phyloP scores from a whole-genome alignment of 2,329 filamentous ascomycete species.

The Colletotrichum tofieldiae region DNA sequence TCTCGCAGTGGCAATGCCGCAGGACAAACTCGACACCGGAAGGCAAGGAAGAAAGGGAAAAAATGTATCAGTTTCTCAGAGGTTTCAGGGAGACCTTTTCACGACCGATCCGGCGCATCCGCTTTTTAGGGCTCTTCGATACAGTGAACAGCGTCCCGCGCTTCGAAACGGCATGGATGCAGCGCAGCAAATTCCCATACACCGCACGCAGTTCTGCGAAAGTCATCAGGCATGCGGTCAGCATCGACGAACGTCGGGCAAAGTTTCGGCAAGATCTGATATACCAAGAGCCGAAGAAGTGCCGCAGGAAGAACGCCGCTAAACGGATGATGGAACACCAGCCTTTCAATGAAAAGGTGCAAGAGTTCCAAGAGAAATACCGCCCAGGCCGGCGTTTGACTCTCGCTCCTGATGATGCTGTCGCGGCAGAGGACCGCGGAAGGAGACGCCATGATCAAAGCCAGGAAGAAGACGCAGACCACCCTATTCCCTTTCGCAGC shows the following conservation, averaged over 20 bases:
- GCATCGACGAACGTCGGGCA: slow-evolving; percentile 79
- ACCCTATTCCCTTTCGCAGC: slow-evolving; percentile 60
- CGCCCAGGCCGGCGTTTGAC: slow-evolving; percentile 45
- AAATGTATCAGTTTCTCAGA: slow-evolving; percentile 82
- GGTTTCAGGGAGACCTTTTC: slow-evolving; percentile 87
- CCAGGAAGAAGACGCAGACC: slow-evolving; percentile 46
- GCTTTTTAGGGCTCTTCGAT: slow-evolving; percentile 85
- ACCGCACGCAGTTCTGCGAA: slow-evolving; percentile 71
- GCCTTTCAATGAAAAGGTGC: slow-evolving; percentile 45
- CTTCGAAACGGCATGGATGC: slow-evolving; percentile 85
- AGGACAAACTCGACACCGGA: slow-evolving; percentile 56
- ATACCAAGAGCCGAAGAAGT: slow-evolving; percentile 61
- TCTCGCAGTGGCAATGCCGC: slow-evolving; percentile 80
- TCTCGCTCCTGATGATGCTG: slow-evolving; percentile 39
- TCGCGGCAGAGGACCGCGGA: slow-evolving; percentile 31
- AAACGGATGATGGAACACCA: slow-evolving; percentile 45
- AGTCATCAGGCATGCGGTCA: slow-evolving; percentile 79
- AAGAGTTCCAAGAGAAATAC: slow-evolving; percentile 56
- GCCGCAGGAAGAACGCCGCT: slow-evolving; percentile 44
- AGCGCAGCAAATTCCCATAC: slow-evolving; percentile 83
- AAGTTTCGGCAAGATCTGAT: slow-evolving; percentile 82
- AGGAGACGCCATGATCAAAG: slow-evolving; percentile 20
- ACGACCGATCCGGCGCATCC: slow-evolving; percentile 80
- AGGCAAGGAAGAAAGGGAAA: slow-evolving; percentile 64
- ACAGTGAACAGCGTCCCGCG: slow-evolving; percentile 85